Evolutionary conservation across 2,329 filamentous ascomycete species (phyloP).

Genomic region (Falciphora oryzae): DNA sequence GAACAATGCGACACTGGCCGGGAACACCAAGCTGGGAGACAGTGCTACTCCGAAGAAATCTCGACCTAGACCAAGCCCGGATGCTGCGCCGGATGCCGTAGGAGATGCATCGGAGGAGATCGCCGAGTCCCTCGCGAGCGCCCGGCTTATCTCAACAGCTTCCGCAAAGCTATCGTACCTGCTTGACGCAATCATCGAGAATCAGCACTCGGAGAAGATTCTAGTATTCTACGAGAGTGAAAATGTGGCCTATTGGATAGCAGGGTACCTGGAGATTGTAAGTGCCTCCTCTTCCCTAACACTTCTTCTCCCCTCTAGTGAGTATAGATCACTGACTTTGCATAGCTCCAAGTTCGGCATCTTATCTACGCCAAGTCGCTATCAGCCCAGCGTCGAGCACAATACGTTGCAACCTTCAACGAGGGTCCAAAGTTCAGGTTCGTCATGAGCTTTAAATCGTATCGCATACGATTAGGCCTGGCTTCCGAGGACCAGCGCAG

Average conservation of each 20-base stretch:
- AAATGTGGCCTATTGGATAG: conserved; percentile 80
- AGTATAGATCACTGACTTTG: not conserved
- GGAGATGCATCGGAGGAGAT: conserved; percentile 16
- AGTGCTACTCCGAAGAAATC: conserved; percentile 24
- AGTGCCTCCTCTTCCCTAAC: conserved; percentile 19
- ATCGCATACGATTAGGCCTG: not conserved
- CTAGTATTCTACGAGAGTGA: conserved; percentile 90
- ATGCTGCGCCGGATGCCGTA: not conserved
- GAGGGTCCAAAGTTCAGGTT: conserved; percentile 56
- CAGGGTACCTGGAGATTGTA: conserved; percentile 70
- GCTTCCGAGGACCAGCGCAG: too few relatives aligned
- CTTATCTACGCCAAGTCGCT: conserved; percentile 64
- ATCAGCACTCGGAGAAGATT: conserved; percentile 74
- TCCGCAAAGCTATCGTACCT: conserved; percentile 87
- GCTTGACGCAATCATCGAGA: conserved; percentile 61
- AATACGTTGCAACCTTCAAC: conserved; percentile 77
- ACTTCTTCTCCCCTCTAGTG: not conserved
- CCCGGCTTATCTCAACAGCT: conserved; percentile 68
- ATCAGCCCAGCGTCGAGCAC: conserved; percentile 54
- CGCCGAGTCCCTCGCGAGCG: conserved; percentile 47
- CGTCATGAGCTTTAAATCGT: not conserved
- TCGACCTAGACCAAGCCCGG: conserved; percentile 15
- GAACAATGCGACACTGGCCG: conserved; percentile 25
- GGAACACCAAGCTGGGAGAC: conserved; percentile 37
- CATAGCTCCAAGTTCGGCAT: conserved; percentile 49